A percentile compares a stretch with the other conserved stretches of the same genome.
Evolutionary conservation across 805 yeast species (phyloP).

Genomic region (Yarrowia yakushimensis): DNA sequence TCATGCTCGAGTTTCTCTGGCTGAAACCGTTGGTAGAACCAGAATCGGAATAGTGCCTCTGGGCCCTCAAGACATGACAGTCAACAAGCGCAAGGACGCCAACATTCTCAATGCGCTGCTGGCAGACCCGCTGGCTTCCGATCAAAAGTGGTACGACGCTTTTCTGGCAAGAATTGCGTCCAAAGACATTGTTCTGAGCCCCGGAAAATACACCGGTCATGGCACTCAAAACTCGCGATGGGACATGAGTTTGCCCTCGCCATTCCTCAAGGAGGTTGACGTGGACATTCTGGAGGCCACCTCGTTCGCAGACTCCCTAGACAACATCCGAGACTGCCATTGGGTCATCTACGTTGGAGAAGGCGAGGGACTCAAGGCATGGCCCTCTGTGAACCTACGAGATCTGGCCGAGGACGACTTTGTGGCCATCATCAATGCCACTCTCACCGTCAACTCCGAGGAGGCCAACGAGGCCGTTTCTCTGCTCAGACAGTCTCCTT

Average conservation of each 20-base stretch:
- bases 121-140: constrained; percentile 38
- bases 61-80: constrained; percentile 30
- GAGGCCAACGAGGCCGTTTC: constrained; percentile 20
- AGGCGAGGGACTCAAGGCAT: constrained; percentile 17
- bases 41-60: constrained; percentile 36
- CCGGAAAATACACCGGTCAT: constrained; percentile 31
- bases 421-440: constrained; percentile 12
- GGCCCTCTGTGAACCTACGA: constrained; percentile 12
- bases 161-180: constrained; percentile 34
- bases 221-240: constrained; percentile 37
- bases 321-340: constrained; percentile 35
- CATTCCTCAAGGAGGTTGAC: constrained; percentile 30
- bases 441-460: constrained; percentile 1
- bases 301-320: constrained; percentile 33
- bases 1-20: constrained; percentile 33
- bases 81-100: constrained; percentile 27
- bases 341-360: constrained; percentile 31
- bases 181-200: constrained; percentile 37
- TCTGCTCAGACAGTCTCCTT: constrained; percentile 33
- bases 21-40: constrained; percentile 29
- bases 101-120: constrained; percentile 35
- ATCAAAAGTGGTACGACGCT: constrained; percentile 35
- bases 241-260: constrained; percentile 35
- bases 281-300: constrained; percentile 37
- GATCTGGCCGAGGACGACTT: constrained; percentile 32